Evolutionary conservation across 768 basidiomycete genomes (phyloP), one percentile per base, ranked within the genome.

Genomic region (Boletus vermiculosoides): DNA sequence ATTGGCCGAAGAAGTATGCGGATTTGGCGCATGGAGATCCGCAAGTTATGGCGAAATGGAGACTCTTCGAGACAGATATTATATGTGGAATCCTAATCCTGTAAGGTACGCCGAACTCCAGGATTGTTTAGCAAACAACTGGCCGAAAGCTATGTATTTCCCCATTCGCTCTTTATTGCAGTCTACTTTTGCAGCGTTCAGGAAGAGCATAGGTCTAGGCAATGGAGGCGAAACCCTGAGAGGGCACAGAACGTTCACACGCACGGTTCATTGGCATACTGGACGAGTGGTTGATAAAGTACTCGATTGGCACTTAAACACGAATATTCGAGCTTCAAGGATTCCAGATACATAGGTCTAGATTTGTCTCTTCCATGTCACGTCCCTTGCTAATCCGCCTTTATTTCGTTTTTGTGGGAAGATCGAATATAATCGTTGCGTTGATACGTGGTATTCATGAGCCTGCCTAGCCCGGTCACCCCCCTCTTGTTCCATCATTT

Each of bases 1-100:
- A 8, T 20, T 60, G 63, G 62, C 62, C 63, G 0, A 18, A 31
- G 13, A 13, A 33, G 37, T 57, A 30, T 20, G 50, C 41, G 0
- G 33, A 28, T 0, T 62, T 55, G 61, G 30, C 51, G 2, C 25
- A 45, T 8, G 45, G 49, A 16, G 22, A 52, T 20, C 31, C 55
- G 1, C 4, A 8, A 3, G 36, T 37, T 18, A 18, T 37, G 0
- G 36, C 3, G 12, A 34, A 4, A 13, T 34, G 1, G 13, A 34
- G 13, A 34, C 5, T 25, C 25, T 25, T 25, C 25, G 5, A 25
- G n/a, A n/a, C n/a, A n/a, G n/a, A n/a, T n/a, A n/a, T n/a, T n/a
- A n/a, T n/a, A n/a, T n/a, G n/a, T n/a, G n/a, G n/a, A n/a, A n/a
- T n/a, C n/a, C n/a, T n/a, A n/a, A n/a, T n/a, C n/a, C n/a, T n/a